Conservation (phyloP, 2,329 filamentous ascomycete genomes). For the Alternaria dauci region DNA sequence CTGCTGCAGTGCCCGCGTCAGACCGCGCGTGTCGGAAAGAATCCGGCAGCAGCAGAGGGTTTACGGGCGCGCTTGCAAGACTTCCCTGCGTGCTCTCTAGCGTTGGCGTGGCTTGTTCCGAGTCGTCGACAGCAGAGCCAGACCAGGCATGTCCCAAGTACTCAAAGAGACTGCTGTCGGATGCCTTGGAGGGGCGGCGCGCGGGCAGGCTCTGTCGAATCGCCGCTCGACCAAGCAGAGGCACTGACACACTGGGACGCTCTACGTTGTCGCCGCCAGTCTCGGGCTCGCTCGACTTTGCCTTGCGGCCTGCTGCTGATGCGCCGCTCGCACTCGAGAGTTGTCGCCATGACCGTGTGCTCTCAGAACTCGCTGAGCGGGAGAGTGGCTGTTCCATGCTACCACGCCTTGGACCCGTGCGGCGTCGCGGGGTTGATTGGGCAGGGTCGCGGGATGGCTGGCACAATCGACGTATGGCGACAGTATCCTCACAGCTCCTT, state of each 20-base stretch:
- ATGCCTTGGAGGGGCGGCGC: constrained; percentile 53
- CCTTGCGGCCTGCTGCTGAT: constrained; percentile 59
- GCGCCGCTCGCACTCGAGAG: constrained; percentile 59
- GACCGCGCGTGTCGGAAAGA: constrained; percentile 57
- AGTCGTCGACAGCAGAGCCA: constrained; percentile 60
- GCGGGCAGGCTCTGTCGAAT: constrained; percentile 54
- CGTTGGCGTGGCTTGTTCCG: constrained; percentile 53
- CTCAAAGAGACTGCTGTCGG: constrained; percentile 53
- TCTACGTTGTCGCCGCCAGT: constrained; percentile 66
- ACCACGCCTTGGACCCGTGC: constrained; percentile 16
- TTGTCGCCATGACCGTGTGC: constrained; percentile 51
- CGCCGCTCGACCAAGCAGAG: constrained; percentile 59
- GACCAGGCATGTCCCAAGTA: constrained; percentile 29
- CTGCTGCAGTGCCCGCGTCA: constrained; percentile 48
- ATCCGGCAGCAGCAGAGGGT: constrained; percentile 57
- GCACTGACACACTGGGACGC: constrained; percentile 71
- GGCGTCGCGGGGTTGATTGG: constrained; percentile 13
- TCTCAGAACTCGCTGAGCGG: constrained; percentile 51
- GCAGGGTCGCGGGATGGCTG: constrained; percentile 6
- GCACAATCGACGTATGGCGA: constrained; percentile 5
- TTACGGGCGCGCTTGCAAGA: constrained; percentile 24
- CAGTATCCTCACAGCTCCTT: constrained; percentile 8
- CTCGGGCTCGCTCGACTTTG: constrained; percentile 67
- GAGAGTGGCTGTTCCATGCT: constrained; percentile 46
- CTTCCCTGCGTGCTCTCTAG: constrained; percentile 36